Conservation (phyloP, 805 yeast species). For the Yarrowia yakushimensis region DNA sequence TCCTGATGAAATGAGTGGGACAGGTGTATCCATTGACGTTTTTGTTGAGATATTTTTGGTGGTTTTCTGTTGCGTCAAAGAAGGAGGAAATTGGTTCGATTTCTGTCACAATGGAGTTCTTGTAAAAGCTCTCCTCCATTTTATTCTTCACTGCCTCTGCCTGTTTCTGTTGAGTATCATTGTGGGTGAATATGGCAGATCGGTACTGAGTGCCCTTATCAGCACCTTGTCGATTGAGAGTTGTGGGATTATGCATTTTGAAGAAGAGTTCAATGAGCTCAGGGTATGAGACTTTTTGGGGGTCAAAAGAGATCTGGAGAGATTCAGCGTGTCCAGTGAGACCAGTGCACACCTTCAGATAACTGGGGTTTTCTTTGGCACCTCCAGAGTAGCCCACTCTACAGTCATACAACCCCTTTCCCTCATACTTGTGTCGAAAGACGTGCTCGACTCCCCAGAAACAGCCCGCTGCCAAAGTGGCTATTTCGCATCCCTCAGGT, state of each 20-base stretch:
- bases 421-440: conserved; percentile 61
- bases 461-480: conserved; percentile 60
- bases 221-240: conserved; percentile 76
- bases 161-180: conserved; percentile 46
- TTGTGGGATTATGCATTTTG: conserved; percentile 92
- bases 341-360: conserved; percentile 71
- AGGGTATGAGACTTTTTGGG: conserved; percentile 51
- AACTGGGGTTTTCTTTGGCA: conserved; percentile 49
- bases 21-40: conserved; percentile 89
- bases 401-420: conserved; percentile 64
- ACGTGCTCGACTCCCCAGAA: conserved; percentile 67
- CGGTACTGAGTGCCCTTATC: conserved; percentile 89
- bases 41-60: conserved; percentile 72
- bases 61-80: conserved; percentile 93
- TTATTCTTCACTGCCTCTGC: conserved; percentile 48
- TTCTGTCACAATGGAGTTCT: conserved; percentile 60
- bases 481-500: conserved; percentile 50
- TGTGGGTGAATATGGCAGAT: conserved; percentile 68
- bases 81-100: conserved; percentile 65
- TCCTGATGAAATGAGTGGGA: conserved; percentile 80
- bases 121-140: conserved; percentile 72
- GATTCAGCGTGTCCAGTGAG: conserved; percentile 78
- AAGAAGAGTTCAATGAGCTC: conserved; percentile 80
- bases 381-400: conserved; percentile 95
- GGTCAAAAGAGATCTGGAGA: conserved; percentile 74